Conservation (phyloP, 2,329 filamentous ascomycete genomes). For the Fusarium transvaalense region DNA sequence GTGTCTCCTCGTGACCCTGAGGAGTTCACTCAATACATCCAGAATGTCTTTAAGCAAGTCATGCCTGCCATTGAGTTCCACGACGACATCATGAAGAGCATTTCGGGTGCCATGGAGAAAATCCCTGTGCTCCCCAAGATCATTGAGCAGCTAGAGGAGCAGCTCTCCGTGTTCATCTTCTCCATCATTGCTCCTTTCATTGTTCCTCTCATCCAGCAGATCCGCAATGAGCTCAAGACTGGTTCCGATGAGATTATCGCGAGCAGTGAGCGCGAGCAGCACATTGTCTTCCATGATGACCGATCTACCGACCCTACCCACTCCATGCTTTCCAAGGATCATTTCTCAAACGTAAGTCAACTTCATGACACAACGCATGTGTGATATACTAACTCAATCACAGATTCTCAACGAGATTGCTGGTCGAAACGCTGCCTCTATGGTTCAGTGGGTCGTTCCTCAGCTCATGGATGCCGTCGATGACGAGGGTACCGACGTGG, state of each 20-base stretch:
- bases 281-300: slow-evolving; percentile 87
- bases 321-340: slow-evolving; percentile 96
- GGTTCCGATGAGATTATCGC: slow-evolving; percentile 90
- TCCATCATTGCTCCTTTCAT: slow-evolving; percentile 91
- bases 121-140: slow-evolving; percentile 88
- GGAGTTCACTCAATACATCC: slow-evolving; percentile 82
- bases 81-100: slow-evolving; percentile 85
- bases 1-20: slow-evolving; percentile 86
- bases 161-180: slow-evolving; percentile 91
- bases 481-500: slow-evolving; percentile 76
- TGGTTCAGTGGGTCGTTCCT: slow-evolving; percentile 87
- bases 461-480: slow-evolving; percentile 92
- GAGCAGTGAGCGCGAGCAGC: slow-evolving; percentile 85
- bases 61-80: slow-evolving; percentile 94
- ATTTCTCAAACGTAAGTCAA: slow-evolving; percentile 81
- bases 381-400: neutral
- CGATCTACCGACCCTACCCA: slow-evolving; percentile 85
- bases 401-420: slow-evolving; percentile 87
- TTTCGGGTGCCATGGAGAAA: slow-evolving; percentile 82
- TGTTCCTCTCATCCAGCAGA: slow-evolving; percentile 85
- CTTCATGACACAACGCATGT: neutral
- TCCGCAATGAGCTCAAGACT: slow-evolving; percentile 87
- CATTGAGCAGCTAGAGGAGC: slow-evolving; percentile 87
- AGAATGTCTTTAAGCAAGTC: slow-evolving; percentile 80
- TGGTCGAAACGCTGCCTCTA: slow-evolving; percentile 82